Evolutionary conservation across 1,139 yeast species (phyloP).

Genomic region (Taiozyma sp.): DNA sequence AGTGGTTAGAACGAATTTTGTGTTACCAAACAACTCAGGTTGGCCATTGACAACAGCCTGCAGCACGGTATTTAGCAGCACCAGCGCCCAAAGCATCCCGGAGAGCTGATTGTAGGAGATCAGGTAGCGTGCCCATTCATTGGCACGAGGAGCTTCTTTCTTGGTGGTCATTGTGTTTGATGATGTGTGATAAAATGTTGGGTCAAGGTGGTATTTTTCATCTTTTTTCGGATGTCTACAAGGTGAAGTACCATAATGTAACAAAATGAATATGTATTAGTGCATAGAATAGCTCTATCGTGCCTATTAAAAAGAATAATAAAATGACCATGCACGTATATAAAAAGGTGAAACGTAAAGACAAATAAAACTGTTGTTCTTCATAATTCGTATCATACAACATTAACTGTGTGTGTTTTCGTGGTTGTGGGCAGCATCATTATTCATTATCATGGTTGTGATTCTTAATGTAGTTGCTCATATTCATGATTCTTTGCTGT

Average conservation of each 20-base stretch:
- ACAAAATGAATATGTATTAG: neutral
- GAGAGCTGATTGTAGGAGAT: conserved; percentile 62
- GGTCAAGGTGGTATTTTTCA: neutral
- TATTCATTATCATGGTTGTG: neutral
- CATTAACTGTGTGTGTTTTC: neutral
- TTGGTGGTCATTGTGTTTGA: neutral
- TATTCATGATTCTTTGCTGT: conserved; percentile 19
- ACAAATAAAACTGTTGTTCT: neutral
- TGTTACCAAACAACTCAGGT: conserved; percentile 53
- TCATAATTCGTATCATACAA: neutral
- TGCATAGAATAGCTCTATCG: neutral
- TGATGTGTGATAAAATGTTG: neutral
- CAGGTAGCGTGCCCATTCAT: conserved; percentile 16
- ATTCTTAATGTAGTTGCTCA: neutral
- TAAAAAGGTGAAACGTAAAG: neutral
- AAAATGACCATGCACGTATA: neutral
- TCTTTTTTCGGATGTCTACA: neutral
- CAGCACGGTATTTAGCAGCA: conserved; percentile 43
- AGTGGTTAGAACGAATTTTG: conserved; percentile 54
- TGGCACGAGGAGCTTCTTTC: neutral
- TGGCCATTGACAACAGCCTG: conserved; percentile 43
- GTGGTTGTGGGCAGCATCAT: neutral
- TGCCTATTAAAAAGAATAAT: neutral
- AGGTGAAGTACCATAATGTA: too few species aligned
- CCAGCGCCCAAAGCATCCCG: conserved; percentile 62